Base-by-base conservation (phyloP, 768 basidiomycete species). In the Kondoa subrosea region DNA sequence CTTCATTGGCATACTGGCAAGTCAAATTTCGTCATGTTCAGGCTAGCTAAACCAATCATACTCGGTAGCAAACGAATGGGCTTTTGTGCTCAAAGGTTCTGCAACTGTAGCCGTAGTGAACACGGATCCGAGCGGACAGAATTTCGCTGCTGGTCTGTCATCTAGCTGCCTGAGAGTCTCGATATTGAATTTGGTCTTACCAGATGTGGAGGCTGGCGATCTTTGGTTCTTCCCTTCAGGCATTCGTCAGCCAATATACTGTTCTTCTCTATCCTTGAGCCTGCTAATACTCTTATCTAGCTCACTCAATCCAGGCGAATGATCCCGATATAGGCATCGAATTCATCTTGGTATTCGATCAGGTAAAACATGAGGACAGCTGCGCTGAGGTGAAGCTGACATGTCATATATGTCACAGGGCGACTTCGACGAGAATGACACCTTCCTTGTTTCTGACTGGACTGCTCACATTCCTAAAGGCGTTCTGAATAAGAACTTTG, bases 371-470 rank as follows among this genome's bases (percentile, higher is more conserved):
- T n/a, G n/a, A n/a, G n/a, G n/a, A 25, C 56, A 16, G 16, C 16
- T 25, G 25, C 56, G 25, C 25, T 25, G 56, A 17, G 25, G 17
- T 57, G n/a, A n/a, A n/a, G n/a, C n/a, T n/a, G n/a, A n/a, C n/a
- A n/a, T n/a, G n/a, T n/a, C n/a, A n/a, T 14, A 31, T 64, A 16
- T 25, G n/a, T 16, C 14, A 25, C 26, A 64, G 14, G 83, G 83
- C 1, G 76, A 74, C 14, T 85, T 85, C 71, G 81, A 79, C 32
- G 85, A 85, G 74, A 84, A 85, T 60, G 74, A 78, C 1, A 85
- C 84, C 1, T 85, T 85, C 73, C 77, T 82, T 76, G 76, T 85
- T 21, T 82, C 85, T 67, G 85, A 87, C 68, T 87, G 85, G 84
- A 77, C 86, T 27, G 79, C 85, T 1, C 85, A 86, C 71, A 79